These are phyloP conservation scores for Trifolium pratense DNA, from an alignment of 306 rosid genomes.

Conservation along the genomic window DNA sequence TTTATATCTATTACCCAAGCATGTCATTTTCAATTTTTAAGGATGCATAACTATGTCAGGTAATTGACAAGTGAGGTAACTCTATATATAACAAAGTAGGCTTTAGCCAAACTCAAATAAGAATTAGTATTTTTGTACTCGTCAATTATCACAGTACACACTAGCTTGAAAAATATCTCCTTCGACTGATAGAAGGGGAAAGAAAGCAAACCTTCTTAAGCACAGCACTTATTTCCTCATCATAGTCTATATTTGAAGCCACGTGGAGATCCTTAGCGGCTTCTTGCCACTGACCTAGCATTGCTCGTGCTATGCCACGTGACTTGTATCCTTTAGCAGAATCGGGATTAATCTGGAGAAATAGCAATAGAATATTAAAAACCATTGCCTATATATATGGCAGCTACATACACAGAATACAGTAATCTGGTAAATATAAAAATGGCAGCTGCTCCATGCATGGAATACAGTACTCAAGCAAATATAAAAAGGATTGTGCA, in stretches of 20 bases:
- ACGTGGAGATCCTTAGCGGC: constrained; percentile 91
- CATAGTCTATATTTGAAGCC: constrained; percentile 82
- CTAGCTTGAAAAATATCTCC: not conserved
- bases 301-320: constrained; percentile 78
- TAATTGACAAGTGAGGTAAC: not conserved
- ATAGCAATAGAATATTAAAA: constrained; percentile 15
- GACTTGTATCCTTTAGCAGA: constrained; percentile 94
- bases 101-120: not conserved
- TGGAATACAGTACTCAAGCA: no score
- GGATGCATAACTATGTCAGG: not conserved
- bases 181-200: constrained; percentile 5
- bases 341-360: constrained; percentile 83
- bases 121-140: not conserved
- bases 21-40: not conserved
- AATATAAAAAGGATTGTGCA: no score
- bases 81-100: not conserved
- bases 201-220: constrained; percentile 75
- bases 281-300: constrained; percentile 92
- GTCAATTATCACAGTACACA: not conserved
- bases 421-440: constrained; percentile 4
- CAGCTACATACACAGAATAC: not conserved
- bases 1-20: not conserved
- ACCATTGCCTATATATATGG: not conserved
- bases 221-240: constrained; percentile 82
- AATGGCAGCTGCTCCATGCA: no score